These are phyloP conservation scores for Monotropa hypopitys DNA, from an alignment of 179 eudicot species.

Conservation along the genomic window DNA sequence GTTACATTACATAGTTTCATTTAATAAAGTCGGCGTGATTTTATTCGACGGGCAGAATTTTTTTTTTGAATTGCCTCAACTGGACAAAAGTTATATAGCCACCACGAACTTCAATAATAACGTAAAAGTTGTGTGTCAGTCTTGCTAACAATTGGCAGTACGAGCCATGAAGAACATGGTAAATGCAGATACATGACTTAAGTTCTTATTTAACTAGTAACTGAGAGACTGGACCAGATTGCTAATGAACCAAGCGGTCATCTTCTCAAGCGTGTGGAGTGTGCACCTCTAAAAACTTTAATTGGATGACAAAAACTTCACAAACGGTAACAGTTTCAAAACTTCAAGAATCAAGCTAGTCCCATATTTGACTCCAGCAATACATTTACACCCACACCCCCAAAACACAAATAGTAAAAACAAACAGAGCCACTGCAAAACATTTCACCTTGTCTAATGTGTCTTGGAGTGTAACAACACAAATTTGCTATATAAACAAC, in stretches of 20 bases:
- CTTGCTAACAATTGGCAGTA: background rate
- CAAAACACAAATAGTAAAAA: background rate
- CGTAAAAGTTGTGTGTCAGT: background rate
- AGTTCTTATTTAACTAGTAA: background rate
- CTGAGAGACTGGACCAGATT: background rate
- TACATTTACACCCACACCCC: background rate
- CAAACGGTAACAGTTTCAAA: background rate
- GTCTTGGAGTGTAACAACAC: background rate
- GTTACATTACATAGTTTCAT: background rate
- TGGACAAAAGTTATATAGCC: background rate
- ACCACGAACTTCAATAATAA: background rate
- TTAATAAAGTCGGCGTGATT: background rate
- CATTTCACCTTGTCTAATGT: background rate
- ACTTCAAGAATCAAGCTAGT: background rate
- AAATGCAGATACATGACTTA: background rate
- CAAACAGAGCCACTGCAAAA: background rate
- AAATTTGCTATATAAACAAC: background rate
- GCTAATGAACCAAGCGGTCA: background rate
- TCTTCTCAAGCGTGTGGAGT: background rate
- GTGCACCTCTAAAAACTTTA: background rate
- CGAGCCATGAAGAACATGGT: background rate
- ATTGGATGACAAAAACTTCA: background rate
- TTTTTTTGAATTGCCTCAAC: background rate
- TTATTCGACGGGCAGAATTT: background rate
- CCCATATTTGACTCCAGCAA: background rate